Evolutionary conservation across 169 alveolate genomes (phyloP), one percentile per base, ranked within the genome.

Genomic region (Babesia divergens): DNA sequence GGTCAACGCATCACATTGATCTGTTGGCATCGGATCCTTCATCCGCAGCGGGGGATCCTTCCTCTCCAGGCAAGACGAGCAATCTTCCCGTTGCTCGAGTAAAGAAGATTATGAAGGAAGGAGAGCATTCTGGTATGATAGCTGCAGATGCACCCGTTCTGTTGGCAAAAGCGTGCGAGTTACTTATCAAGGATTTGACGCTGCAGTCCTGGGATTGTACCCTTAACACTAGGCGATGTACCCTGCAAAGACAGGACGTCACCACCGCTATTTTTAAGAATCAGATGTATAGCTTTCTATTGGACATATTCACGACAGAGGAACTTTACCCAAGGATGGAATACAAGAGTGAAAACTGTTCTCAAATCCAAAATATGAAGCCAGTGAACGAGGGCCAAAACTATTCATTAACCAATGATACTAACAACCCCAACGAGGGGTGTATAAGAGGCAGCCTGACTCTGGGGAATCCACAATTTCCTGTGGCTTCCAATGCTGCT

Each of bases 151-250:
- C 98, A 6, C 99, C 99, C 26, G 96, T 95, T 11, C 65, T 96
- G 50, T 90, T 96, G 85, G 98, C 98, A 6, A 96, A 96, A 71
- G 98, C 98, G 24, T 96, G 99, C 67, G 99, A 96, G 83, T 83
- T 96, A 90, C 94, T 96, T 75, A 94, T 96, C 51, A 94, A 92
- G 77, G 99, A 96, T 74, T 75, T 96, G 82, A 95, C 98, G 18
- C 92, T 89, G 66, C 86, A 95, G 65, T 94, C 98, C 0, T 96
- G 98, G 95, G 84, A 86, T 28, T 93, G 91, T 64, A 94, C 99
- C n/a, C 91, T 90, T 53, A 94, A 91, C 80, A 83, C 91, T 22
- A 92, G 92, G 71, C 88, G 98, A 74, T 91, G 96, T 82, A 94
- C 98, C 20, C 85, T 95, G 40, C 92, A 60, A 94, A 95, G 60